phyloP scores from a whole-genome alignment of 2,329 filamentous ascomycete species.

The Aspergillus ustus region DNA sequence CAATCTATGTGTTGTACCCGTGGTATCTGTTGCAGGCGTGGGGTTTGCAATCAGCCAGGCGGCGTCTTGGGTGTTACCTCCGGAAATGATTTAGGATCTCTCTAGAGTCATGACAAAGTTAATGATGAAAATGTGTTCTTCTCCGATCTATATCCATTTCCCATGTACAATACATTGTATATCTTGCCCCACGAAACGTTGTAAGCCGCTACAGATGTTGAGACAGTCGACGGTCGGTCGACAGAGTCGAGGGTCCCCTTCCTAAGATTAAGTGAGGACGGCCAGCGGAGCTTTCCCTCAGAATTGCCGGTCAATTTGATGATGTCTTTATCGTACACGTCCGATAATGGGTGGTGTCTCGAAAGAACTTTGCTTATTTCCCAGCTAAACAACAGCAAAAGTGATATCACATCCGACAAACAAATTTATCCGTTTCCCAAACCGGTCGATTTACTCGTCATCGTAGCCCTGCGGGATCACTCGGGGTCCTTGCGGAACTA shows the following conservation, averaged over 20 bases:
- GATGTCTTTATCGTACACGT: background rate
- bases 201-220: slow-evolving; percentile 15
- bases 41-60: background rate
- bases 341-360: slow-evolving; percentile 1
- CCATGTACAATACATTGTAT: slow-evolving; percentile 26
- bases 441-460: slow-evolving; percentile 40
- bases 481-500: slow-evolving; percentile 53
- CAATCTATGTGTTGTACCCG: background rate
- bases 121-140: slow-evolving; percentile 9
- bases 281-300: slow-evolving; percentile 6
- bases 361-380: slow-evolving; percentile 13
- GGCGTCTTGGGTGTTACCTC: background rate
- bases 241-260: background rate
- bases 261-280: background rate
- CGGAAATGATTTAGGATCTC: background rate
- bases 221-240: background rate
- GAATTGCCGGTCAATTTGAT: background rate
- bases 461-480: slow-evolving; percentile 53
- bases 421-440: slow-evolving; percentile 17
- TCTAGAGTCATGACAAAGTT: background rate
- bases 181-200: slow-evolving; percentile 4
- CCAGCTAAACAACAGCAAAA: slow-evolving; percentile 26
- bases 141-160: slow-evolving; percentile 24
- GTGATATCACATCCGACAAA: slow-evolving; percentile 22
- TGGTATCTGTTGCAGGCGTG: background rate